Conservation (phyloP, 371 early-diverging fungal species). For the Saksenaea vasiformis region DNA sequence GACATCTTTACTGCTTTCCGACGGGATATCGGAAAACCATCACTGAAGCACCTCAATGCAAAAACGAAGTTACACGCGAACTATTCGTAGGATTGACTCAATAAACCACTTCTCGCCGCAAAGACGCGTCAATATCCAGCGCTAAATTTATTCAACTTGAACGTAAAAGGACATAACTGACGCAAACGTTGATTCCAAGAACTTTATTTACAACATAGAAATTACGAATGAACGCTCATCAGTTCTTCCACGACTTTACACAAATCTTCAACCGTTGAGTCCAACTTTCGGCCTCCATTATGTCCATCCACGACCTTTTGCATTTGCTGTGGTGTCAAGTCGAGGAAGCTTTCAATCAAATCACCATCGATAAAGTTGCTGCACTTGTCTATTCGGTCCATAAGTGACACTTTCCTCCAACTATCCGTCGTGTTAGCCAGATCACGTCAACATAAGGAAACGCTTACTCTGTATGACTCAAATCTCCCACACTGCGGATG, state of each 20-base stretch:
- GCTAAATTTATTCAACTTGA: too few relatives aligned
- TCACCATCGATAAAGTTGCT: slow-evolving; percentile 90
- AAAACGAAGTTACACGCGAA: too few relatives aligned
- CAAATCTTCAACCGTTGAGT: slow-evolving; percentile 45
- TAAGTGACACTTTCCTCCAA: slow-evolving; percentile 70
- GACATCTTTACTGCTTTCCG: too few relatives aligned
- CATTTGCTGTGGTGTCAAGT: slow-evolving; percentile 67
- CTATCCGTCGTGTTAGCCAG: slow-evolving; percentile 21
- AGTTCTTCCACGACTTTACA: slow-evolving; percentile 55
- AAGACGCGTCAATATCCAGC: too few relatives aligned
- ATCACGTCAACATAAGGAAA: not conserved
- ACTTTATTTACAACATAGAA: not conserved
- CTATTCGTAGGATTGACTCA: too few relatives aligned
- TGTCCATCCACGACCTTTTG: slow-evolving; percentile 60
- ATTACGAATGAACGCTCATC: slow-evolving; percentile 50
- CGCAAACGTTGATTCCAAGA: too few relatives aligned
- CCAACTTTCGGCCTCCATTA: slow-evolving; percentile 46
- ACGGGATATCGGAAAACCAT: too few relatives aligned
- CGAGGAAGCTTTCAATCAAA: slow-evolving; percentile 83
- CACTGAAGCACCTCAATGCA: too few relatives aligned
- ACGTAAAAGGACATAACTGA: too few relatives aligned
- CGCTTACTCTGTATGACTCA: slow-evolving; percentile 67
- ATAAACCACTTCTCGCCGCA: too few relatives aligned
- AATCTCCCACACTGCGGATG: slow-evolving; percentile 65
- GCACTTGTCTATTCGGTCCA: slow-evolving; percentile 55